phyloP scores from a whole-genome alignment of 768 basidiomycete genomes.

The Termitomyces heimii region DNA sequence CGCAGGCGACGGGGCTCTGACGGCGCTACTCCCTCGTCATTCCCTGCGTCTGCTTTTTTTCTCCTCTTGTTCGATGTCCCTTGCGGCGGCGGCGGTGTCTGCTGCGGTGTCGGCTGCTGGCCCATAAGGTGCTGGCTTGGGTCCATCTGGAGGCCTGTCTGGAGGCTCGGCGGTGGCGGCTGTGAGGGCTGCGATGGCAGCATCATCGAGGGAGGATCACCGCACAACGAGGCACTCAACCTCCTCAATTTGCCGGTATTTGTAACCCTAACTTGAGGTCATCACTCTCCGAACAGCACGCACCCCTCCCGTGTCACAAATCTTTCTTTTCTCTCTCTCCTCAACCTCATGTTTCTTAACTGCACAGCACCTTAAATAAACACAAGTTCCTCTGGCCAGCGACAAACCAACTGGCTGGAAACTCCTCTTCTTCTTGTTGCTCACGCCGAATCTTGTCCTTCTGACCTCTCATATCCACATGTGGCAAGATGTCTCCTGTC shows the following conservation, averaged over 20 bases:
- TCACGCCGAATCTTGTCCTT: neutral
- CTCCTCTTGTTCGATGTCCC: constrained; percentile 38
- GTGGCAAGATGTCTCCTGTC: neutral
- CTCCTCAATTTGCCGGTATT: constrained; percentile 28
- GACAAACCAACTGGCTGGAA: too few species aligned
- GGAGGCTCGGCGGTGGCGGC: constrained; percentile 43
- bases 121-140: constrained; percentile 46
- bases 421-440: too few species aligned
- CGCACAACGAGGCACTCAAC: constrained; percentile 28
- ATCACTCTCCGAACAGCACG: constrained; percentile 6
- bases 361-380: too few species aligned
- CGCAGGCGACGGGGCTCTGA: constrained; percentile 77
- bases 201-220: constrained; percentile 19
- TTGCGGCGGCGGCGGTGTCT: constrained; percentile 19
- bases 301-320: neutral
- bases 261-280: constrained; percentile 25
- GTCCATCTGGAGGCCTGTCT: constrained; percentile 67
- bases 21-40: constrained; percentile 48
- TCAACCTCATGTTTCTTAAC: too few species aligned
- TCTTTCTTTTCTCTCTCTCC: neutral
- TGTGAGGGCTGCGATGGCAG: constrained; percentile 28
- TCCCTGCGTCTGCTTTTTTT: constrained; percentile 50
- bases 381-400: too few species aligned
- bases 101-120: constrained; percentile 30
- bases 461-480: neutral